Base-by-base conservation (phyloP, 1,284 basidiomycete species). In the Schizophyllum amplum region DNA sequence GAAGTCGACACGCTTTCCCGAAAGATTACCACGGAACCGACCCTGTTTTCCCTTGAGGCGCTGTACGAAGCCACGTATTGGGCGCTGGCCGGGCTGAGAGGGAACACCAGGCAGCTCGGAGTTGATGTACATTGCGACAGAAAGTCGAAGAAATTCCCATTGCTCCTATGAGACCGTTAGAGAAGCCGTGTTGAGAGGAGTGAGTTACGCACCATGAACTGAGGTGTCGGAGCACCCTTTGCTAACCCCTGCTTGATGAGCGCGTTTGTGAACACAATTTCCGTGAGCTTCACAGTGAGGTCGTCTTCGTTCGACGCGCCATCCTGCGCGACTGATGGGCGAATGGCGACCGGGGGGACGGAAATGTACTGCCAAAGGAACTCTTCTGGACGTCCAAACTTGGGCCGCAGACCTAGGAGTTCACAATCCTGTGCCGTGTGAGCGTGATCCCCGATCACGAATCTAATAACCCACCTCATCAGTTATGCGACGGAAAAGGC, bases 291-390 rank as follows among this genome's bases (percentile, higher is more conserved):
- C 63, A 97, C 93, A 0, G 97, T 99, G 42, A 99, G 78, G 69
- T 99, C 97, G 66, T 99, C 97, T 74, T 99, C 97, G 68, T 98
- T 99, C 25, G 92, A 95, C 17, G 94, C 94, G 13, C 90, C 93
- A 66, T 99, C 97, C 70, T 99, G 97, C 0, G 92, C 90, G 1
- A 99, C 97, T 4, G 94, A 98, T 0, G 97, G 97, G 50, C 97
- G 86, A 59, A 99, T 99, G 69, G 93, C 97, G 47, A 98, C 94
- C 0, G 97, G 97, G 20, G 97, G 97, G 15, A 99, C 97, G 27
- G 95, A 97, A 17, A 99, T 87, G 71, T 99, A 99, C 71, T 98
- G 96, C 97, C 97, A 99, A 58, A 99, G 86, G 68, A 96, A 98
- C 69, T 98, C 91, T 74, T 99, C 97, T 1, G 97, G 97, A 56